Percentiles rank a stretch among this genome's conserved stretches.
These are phyloP conservation scores for Tilletiopsis washingtonensis DNA, from an alignment of 1,284 basidiomycete species.

Conservation along the genomic window DNA sequence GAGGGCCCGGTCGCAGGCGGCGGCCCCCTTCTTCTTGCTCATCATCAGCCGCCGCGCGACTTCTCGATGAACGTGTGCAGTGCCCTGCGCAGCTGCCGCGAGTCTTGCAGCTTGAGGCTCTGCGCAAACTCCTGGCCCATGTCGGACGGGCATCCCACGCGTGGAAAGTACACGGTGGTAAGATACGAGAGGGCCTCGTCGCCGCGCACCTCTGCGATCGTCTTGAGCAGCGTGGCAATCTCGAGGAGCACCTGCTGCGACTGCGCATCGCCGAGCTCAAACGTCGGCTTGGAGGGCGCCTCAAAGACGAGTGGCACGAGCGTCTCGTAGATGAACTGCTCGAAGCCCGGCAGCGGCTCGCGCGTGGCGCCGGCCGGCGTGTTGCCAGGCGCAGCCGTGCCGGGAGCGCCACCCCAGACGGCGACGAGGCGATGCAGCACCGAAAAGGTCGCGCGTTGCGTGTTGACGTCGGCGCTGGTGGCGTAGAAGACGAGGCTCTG, in stretches of 20 bases:
- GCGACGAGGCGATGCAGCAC: conserved; percentile 61
- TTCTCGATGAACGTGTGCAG: conserved; percentile 28
- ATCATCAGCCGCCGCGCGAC: conserved; percentile 26
- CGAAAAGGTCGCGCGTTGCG: conserved; percentile 71
- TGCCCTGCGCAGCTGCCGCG: conserved; percentile 61
- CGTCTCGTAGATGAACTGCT: conserved; percentile 82
- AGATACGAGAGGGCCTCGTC: conserved; percentile 78
- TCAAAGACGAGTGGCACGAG: conserved; percentile 75
- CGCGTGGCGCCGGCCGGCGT: conserved; percentile 46
- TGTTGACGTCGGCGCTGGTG: conserved; percentile 43
- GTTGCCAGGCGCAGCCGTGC: conserved; percentile 43
- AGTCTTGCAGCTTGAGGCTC: conserved; percentile 52
- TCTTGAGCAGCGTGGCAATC: conserved; percentile 60
- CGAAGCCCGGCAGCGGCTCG: conserved; percentile 71
- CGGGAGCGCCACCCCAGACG: conserved; percentile 61
- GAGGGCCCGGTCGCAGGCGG: no score
- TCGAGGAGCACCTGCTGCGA: conserved; percentile 25
- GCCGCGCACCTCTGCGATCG: conserved; percentile 67
- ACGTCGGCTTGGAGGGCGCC: conserved; percentile 67
- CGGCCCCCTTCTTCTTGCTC: no score
- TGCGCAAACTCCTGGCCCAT: conserved; percentile 64
- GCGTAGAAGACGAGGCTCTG: conserved; percentile 55
- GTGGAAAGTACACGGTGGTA: conserved; percentile 70
- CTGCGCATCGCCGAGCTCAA: conserved; percentile 83
- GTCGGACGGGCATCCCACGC: conserved; percentile 74